Evolutionary conservation across 441 rosid species (phyloP), one percentile per base, ranked within the genome.

Genomic region (Aquilaria agallochum): DNA sequence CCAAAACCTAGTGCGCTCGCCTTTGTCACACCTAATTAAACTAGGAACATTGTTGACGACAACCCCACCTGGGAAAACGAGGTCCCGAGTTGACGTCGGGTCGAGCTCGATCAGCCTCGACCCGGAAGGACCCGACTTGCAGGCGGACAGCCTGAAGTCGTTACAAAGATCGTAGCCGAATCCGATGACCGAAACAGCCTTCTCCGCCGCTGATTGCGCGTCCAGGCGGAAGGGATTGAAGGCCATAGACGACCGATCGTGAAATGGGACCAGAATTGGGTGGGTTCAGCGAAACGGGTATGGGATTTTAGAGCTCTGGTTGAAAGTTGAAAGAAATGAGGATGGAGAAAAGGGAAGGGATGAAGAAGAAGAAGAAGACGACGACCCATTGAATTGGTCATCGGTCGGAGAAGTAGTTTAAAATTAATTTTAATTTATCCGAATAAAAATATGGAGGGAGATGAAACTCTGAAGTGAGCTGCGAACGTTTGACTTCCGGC

Each of bases 11-110:
- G 95, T 90, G 14, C 93, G 88, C 61, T 94, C 97, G 72, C 97
- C 98, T 67, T 94, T 94, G 57, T 94, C 98, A 60, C 95, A 94
- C 81, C 83, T 91, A 67, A 94, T 87, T 33, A 78, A 86, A 53
- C 65, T 64, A 3, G 89, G 73, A 49, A 86, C 99, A 42, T 74
- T 62, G 31, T 63, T 55, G 15, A 91, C 95, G 36, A 94, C 79
- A 56, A 78, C 73, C n/a, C 94, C 96, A 3, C 92, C 93, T 1
- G 97, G 96, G 68, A 94, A 56, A 50, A 83, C 72, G 8, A 94
- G 67, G 75, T 90, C 93, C 6, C 84, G 72, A n/a, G 70, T 76
- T 66, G 9, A 51, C 8, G 47, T 56, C 42, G 62, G 65, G 65
- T 89, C 89, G 12, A 87, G 70, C n/a, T 86, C 87, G 57, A 94